Conservation (phyloP, 2,329 filamentous ascomycete genomes). For the Apiospora koreana region DNA sequence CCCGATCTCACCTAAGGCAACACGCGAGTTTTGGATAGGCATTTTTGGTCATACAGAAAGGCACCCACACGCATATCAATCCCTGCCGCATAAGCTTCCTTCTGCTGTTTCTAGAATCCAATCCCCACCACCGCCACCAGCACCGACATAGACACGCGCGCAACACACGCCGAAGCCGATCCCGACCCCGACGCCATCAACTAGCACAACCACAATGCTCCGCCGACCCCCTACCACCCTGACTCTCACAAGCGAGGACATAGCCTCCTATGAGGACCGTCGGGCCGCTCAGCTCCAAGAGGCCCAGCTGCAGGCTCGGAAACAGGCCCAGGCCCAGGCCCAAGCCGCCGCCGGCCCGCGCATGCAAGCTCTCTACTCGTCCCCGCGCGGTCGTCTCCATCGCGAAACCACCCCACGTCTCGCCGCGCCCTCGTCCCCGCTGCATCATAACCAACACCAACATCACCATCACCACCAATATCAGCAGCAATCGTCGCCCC, state of each 20-base stretch:
- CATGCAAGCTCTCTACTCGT: not conserved
- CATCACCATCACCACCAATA: not conserved
- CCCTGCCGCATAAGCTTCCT: not conserved
- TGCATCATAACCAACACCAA: not conserved
- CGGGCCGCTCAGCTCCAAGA: conserved; percentile 36
- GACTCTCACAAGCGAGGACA: conserved; percentile 68
- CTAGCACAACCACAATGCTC: conserved; percentile 52
- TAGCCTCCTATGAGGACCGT: conserved; percentile 69
- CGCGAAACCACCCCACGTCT: conserved; percentile 10
- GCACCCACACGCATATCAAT: not conserved
- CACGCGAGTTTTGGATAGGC: not conserved
- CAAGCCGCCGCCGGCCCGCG: not conserved
- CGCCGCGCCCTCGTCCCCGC: not conserved
- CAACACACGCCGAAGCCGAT: too few relatives aligned
- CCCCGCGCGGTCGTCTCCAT: not conserved
- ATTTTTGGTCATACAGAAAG: too few relatives aligned
- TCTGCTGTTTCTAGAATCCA: not conserved
- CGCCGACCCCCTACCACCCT: conserved; percentile 69
- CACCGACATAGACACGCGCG: not conserved
- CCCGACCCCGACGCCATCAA: not conserved
- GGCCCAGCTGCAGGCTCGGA: conserved; percentile 3
- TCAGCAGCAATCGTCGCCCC: not conserved
- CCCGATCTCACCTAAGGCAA: too few relatives aligned
- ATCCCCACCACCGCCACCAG: not conserved
- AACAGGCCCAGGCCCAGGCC: conserved; percentile 4